A percentile compares a stretch with the other conserved stretches of the same genome.
These are phyloP conservation scores for Cordyceps militaris DNA, from an alignment of 2,329 filamentous ascomycete species.

Conservation along the genomic window DNA sequence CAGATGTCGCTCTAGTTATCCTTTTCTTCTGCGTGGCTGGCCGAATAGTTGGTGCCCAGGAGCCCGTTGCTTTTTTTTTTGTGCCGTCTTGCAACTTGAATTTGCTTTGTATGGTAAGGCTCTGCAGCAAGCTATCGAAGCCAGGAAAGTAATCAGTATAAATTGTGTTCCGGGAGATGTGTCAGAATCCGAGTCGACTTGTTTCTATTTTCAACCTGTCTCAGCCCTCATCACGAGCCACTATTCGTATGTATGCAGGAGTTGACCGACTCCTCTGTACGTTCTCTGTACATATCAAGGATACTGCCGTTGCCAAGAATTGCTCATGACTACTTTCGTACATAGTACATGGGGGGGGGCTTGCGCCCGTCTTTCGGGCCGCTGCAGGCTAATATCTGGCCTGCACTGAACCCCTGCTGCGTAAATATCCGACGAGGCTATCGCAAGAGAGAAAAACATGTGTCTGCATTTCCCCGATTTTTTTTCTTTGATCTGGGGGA, in stretches of 20 bases:
- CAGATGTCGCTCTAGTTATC: not conserved
- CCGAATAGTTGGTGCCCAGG: not conserved
- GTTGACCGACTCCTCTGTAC: no score
- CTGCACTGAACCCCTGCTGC: not conserved
- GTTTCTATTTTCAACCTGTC: not conserved
- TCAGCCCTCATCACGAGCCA: no score
- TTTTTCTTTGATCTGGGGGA: not conserved
- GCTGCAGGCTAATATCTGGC: no score
- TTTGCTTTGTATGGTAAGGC: not conserved
- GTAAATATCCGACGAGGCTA: no score
- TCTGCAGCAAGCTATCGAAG: slow-evolving; percentile 4
- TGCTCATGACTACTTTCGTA: no score
- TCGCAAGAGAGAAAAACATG: not conserved
- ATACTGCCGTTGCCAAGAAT: no score
- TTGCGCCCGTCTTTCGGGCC: no score
- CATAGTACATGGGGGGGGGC: no score
- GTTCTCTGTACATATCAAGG: no score
- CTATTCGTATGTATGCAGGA: no score
- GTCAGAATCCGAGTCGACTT: slow-evolving; percentile 1
- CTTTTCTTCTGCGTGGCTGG: not conserved
- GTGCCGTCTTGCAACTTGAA: no score
- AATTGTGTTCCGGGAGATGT: no score
- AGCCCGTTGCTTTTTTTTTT: not conserved
- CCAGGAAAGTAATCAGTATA: not conserved
- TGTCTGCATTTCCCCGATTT: not conserved